Conservation (phyloP, 495 filamentous ascomycete species). For the Podospora pseudopauciseta region DNA sequence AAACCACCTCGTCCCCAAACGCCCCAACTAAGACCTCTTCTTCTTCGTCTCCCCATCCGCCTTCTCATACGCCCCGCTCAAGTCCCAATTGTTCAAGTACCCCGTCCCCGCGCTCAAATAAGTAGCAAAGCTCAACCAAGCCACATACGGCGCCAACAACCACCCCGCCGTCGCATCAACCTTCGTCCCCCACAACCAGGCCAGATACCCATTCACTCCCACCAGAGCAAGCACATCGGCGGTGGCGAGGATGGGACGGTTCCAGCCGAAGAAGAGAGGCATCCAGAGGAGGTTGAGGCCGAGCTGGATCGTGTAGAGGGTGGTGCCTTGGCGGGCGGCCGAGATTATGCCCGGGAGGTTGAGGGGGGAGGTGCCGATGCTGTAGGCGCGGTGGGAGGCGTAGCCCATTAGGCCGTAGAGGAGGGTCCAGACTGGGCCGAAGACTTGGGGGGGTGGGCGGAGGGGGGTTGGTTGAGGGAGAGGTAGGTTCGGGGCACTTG, state of each 20-base stretch:
- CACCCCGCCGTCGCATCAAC: slow-evolving; percentile 69
- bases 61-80: slow-evolving; percentile 18
- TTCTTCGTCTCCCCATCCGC: slow-evolving; percentile 2
- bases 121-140: slow-evolving; percentile 79
- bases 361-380: slow-evolving; percentile 50
- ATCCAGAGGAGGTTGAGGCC: slow-evolving; percentile 84
- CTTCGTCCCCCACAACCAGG: slow-evolving; percentile 63
- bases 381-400: slow-evolving; percentile 64
- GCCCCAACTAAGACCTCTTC: neutral
- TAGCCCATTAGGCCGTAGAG: slow-evolving; percentile 91
- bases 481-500: slow-evolving; percentile 58
- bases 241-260: slow-evolving; percentile 67
- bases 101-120: slow-evolving; percentile 72
- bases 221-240: slow-evolving; percentile 70
- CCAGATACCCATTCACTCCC: slow-evolving; percentile 64
- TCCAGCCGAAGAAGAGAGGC: slow-evolving; percentile 82
- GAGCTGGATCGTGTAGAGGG: slow-evolving; percentile 80
- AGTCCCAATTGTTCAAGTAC: slow-evolving; percentile 71
- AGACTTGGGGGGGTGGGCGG: slow-evolving; percentile 73
- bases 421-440: slow-evolving; percentile 79
- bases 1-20: no score
- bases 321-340: slow-evolving; percentile 56
- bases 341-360: slow-evolving; percentile 25
- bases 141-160: slow-evolving; percentile 72
- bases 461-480: slow-evolving; percentile 70